phyloP scores from a whole-genome alignment of 306 rosid genomes.

The Alnus rubra region DNA sequence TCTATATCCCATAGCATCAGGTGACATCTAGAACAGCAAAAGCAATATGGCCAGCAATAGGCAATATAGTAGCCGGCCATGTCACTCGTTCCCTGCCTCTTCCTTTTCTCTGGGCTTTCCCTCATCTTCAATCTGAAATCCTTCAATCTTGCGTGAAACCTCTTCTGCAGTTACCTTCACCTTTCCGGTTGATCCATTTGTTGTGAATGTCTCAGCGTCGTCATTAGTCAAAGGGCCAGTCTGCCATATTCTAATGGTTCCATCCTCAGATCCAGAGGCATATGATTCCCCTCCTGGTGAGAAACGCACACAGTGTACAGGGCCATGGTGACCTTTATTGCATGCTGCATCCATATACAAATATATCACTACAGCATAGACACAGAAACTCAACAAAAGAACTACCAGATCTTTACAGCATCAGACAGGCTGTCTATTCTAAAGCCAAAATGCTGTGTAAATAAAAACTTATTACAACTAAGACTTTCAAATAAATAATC shows the following conservation, averaged over 20 bases:
- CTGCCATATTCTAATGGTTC: conserved; percentile 99
- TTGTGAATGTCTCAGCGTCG: conserved; percentile 47
- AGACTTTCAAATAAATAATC: not conserved
- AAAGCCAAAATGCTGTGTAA: not conserved
- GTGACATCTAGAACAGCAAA: conserved; percentile 23
- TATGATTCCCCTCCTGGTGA: conserved; percentile 99
- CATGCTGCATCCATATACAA: conserved; percentile 64
- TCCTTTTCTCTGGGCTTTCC: conserved; percentile 65
- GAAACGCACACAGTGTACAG: conserved; percentile 94
- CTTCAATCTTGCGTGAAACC: conserved; percentile 78
- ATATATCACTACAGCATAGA: not conserved
- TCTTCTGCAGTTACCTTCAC: conserved; percentile 64
- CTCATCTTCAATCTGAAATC: conserved; percentile 69
- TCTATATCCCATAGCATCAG: not conserved
- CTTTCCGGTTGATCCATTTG: conserved; percentile 62
- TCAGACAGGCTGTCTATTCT: not conserved
- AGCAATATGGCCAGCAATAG: conserved; percentile 29
- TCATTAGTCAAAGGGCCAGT: conserved; percentile 72
- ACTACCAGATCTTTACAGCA: not conserved
- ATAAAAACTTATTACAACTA: not conserved
- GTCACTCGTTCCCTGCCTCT: conserved; percentile 60
- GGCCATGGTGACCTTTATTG: conserved; percentile 99
- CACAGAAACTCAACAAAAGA: not conserved
- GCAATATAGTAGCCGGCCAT: conserved; percentile 13
- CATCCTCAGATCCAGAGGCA: conserved; percentile 99